Conservation (phyloP, 2,329 filamentous ascomycete genomes). For the Curvularia sp. region DNA sequence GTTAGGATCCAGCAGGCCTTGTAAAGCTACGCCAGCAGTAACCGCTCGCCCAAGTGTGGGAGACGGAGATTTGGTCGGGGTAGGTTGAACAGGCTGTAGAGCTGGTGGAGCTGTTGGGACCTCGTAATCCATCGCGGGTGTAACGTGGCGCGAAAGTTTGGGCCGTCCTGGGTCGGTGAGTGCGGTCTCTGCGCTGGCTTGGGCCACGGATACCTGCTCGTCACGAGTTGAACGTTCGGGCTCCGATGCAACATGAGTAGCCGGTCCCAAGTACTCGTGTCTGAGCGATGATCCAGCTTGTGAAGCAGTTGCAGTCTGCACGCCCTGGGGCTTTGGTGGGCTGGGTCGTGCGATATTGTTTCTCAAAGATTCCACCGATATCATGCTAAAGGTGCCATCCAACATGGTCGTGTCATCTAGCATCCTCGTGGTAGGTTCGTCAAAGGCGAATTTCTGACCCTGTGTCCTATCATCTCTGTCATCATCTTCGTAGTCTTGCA, state of each 20-base stretch:
- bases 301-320: slow-evolving; percentile 10
- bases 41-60: slow-evolving; percentile 46
- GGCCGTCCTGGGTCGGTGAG: slow-evolving; percentile 23
- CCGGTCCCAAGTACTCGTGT: slow-evolving; percentile 22
- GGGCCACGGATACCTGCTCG: slow-evolving; percentile 20
- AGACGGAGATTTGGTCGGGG: slow-evolving; percentile 35
- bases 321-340: slow-evolving; percentile 27
- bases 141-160: slow-evolving; percentile 31
- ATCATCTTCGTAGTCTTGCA: slow-evolving; percentile 28
- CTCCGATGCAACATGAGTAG: not conserved
- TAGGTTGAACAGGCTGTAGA: slow-evolving; percentile 28
- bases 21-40: slow-evolving; percentile 49
- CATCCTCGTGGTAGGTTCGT: slow-evolving; percentile 44
- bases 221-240: slow-evolving; percentile 2
- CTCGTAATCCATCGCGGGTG: slow-evolving; percentile 38
- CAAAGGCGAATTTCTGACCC: slow-evolving; percentile 33
- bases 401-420: slow-evolving; percentile 56
- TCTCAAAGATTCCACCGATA: slow-evolving; percentile 57
- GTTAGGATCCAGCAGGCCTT: slow-evolving; percentile 45
- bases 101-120: slow-evolving; percentile 42
- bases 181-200: slow-evolving; percentile 8
- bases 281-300: slow-evolving; percentile 21
- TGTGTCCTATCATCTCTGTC: slow-evolving; percentile 31
- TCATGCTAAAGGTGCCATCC: slow-evolving; percentile 59
- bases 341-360: slow-evolving; percentile 40